Percentiles rank a stretch among this genome's conserved stretches.
phyloP scores from a whole-genome alignment of 768 basidiomycete species.

The Crassisporium funariophilum region DNA sequence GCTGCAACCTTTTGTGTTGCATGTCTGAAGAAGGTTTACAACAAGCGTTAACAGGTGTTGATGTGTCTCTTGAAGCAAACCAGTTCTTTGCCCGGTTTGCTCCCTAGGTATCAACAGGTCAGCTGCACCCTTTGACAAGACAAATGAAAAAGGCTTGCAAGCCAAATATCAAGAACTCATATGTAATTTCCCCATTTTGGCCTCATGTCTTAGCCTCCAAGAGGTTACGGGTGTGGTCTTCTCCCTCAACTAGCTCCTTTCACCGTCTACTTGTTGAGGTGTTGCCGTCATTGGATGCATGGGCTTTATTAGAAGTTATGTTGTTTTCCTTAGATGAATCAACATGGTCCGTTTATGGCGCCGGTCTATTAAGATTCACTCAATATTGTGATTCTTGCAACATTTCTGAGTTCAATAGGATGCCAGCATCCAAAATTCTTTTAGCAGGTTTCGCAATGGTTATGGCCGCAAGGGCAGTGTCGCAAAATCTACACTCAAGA shows the following conservation, averaged over 20 bases:
- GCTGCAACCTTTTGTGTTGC: neutral
- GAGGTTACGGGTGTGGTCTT: neutral
- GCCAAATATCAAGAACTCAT: neutral
- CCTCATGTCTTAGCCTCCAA: constrained; percentile 6
- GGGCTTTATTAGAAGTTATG: constrained; percentile 4
- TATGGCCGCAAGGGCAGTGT: constrained; percentile 9
- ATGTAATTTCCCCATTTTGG: neutral
- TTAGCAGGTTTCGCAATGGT: constrained; percentile 29
- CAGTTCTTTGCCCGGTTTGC: no score
- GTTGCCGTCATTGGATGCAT: neutral
- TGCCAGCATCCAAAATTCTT: constrained; percentile 30
- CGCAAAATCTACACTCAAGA: constrained; percentile 23
- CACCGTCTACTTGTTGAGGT: neutral
- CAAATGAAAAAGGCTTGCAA: neutral
- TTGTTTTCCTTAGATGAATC: neutral
- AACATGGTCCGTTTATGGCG: constrained; percentile 24
- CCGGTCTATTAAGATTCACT: constrained; percentile 32
- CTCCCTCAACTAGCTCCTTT: neutral
- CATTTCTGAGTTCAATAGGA: constrained; percentile 25
- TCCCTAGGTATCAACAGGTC: neutral
- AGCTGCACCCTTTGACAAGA: neutral
- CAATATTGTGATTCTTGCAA: constrained; percentile 31
- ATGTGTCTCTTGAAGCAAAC: no score
- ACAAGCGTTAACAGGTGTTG: no score
- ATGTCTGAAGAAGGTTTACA: no score